These are phyloP conservation scores for Daldinia childiae DNA, from an alignment of 495 filamentous ascomycete species.

Conservation along the genomic window DNA sequence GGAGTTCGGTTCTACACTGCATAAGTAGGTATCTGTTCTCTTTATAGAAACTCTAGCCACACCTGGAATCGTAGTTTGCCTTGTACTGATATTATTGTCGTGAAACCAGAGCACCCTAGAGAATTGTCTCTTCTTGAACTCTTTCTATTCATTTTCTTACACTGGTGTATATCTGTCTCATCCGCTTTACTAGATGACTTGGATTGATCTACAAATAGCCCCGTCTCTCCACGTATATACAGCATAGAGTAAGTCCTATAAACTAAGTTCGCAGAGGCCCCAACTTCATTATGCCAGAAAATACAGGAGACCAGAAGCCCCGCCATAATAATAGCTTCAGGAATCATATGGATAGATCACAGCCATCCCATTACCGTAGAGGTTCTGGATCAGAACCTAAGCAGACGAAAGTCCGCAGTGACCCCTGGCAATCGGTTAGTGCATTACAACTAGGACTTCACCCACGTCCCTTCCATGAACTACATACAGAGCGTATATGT, in stretches of 20 bases:
- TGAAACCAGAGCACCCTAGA: slow-evolving; percentile 20
- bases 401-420: slow-evolving; percentile 10
- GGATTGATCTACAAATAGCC: slow-evolving; percentile 14
- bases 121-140: neutral
- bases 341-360: neutral
- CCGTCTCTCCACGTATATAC: neutral
- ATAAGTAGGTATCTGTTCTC: neutral
- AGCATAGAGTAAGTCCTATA: neutral
- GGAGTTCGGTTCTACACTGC: neutral
- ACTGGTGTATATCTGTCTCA: slow-evolving; percentile 1
- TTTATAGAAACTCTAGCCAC: slow-evolving; percentile 6
- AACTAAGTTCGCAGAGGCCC: neutral
- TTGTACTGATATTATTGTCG: neutral
- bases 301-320: neutral
- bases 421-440: slow-evolving; percentile 28
- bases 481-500: slow-evolving; percentile 53
- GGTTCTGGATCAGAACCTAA: neutral
- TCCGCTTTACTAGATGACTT: neutral
- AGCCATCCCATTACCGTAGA: neutral
- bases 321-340: neutral
- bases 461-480: slow-evolving; percentile 48
- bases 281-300: slow-evolving; percentile 8
- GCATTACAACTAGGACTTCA: slow-evolving; percentile 35
- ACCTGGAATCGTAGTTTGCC: neutral
- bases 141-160: neutral